Conservation (phyloP, 2,329 filamentous ascomycete genomes). For the Dothiorella sarmentorum region DNA sequence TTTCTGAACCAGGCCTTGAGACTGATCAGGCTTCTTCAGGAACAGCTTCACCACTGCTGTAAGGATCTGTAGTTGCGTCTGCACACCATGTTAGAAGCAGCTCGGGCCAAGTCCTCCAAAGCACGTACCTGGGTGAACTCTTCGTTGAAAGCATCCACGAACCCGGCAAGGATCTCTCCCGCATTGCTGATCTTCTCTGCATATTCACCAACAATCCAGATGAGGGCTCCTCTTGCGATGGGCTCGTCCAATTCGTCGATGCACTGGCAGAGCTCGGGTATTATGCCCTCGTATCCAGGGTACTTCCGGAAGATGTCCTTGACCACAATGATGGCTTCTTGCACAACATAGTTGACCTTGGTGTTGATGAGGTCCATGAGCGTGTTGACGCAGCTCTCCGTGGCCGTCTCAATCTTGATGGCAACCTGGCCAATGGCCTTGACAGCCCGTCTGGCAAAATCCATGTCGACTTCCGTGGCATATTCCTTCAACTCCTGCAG, state of each 20-base stretch:
- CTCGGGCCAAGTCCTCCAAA: background rate
- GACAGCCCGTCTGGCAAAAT: slow-evolving; percentile 90
- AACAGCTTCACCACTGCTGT: slow-evolving; percentile 97
- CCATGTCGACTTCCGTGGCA: slow-evolving; percentile 97
- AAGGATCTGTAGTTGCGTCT: slow-evolving; percentile 97
- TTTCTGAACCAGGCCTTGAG: slow-evolving; percentile 87
- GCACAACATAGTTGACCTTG: slow-evolving; percentile 98
- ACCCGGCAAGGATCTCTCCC: slow-evolving; percentile 86
- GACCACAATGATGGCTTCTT: slow-evolving; percentile 98
- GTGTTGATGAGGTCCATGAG: slow-evolving; percentile 91
- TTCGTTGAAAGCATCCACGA: slow-evolving; percentile 91
- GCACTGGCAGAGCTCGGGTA: slow-evolving; percentile 90
- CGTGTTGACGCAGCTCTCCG: slow-evolving; percentile 92
- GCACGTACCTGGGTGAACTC: slow-evolving; percentile 80
- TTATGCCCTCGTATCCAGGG: slow-evolving; percentile 95
- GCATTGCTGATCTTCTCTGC: slow-evolving; percentile 99
- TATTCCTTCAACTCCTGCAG: slow-evolving; percentile 96
- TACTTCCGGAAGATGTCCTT: slow-evolving; percentile 98
- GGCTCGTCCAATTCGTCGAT: slow-evolving; percentile 97
- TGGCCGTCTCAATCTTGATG: slow-evolving; percentile 95
- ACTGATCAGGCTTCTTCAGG: slow-evolving; percentile 91
- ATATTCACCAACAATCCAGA: slow-evolving; percentile 99
- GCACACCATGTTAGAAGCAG: background rate
- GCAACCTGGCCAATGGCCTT: slow-evolving; percentile 97
- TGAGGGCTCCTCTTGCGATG: slow-evolving; percentile 81